These are phyloP conservation scores for Populus ilicifolia DNA, from an alignment of 345 rosid species.

Conservation along the genomic window DNA sequence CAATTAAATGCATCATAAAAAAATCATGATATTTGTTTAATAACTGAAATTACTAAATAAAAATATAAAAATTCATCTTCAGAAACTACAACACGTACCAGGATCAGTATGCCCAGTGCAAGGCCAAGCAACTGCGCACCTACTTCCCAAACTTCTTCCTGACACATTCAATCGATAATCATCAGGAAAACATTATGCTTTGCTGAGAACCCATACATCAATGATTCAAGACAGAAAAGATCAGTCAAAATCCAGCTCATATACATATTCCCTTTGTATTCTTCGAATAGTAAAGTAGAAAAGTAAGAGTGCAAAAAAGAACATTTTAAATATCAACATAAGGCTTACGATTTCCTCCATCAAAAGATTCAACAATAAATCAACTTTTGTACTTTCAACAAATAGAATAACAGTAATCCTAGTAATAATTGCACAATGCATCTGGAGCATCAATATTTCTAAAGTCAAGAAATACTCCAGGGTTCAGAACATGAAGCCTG, in stretches of 20 bases:
- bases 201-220: neutral
- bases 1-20: constrained; percentile 11
- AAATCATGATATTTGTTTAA: neutral
- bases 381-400: neutral
- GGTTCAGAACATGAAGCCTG: neutral
- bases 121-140: constrained; percentile 91
- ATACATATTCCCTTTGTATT: neutral
- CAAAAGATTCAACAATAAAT: neutral
- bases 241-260: neutral
- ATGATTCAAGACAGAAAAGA: neutral
- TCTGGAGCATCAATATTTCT: neutral
- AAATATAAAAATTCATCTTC: neutral
- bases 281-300: neutral
- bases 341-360: neutral
- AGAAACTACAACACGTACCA: constrained; percentile 41
- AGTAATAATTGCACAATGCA: neutral
- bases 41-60: neutral
- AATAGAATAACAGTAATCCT: neutral
- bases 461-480: neutral
- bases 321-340: neutral
- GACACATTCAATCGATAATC: constrained; percentile 23
- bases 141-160: constrained; percentile 99
- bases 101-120: constrained; percentile 71
- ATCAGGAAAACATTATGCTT: constrained; percentile 8
- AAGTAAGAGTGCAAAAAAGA: neutral